Evolutionary conservation across 129 eudicot genomes (phyloP).

Genomic region (Smallanthus sonchifolius): DNA sequence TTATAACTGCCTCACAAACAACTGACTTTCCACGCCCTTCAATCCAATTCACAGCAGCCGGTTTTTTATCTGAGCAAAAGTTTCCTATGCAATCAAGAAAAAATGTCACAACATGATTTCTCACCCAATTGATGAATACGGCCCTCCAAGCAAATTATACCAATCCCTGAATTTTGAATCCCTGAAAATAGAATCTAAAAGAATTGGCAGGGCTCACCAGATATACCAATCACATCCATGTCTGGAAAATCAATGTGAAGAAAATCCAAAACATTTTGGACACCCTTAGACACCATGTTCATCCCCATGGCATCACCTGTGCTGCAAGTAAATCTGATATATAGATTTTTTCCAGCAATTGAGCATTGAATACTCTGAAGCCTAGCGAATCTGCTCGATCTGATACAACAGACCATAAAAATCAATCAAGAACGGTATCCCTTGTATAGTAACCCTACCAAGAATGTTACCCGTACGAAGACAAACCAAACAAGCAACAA

Average conservation of each 20-base stretch:
- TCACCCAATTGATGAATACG: neutral
- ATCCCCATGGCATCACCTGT: conserved; percentile 87
- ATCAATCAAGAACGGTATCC: neutral
- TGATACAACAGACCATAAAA: conserved; percentile 21
- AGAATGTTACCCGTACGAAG: neutral
- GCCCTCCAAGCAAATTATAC: neutral
- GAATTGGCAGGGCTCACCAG: conserved; percentile 41
- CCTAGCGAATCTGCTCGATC: conserved; percentile 75
- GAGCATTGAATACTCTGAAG: conserved; percentile 57
- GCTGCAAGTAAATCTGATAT: conserved; percentile 66
- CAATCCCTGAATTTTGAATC: neutral
- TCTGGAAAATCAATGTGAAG: conserved; percentile 63
- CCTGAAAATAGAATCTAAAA: neutral
- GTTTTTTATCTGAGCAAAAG: conserved; percentile 71
- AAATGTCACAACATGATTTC: conserved; percentile 4
- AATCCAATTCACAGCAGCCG: conserved; percentile 68
- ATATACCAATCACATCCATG: conserved; percentile 71
- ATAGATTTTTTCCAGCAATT: conserved; percentile 63
- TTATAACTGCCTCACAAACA: conserved; percentile 60
- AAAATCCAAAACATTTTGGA: conserved; percentile 65
- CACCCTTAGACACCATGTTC: conserved; percentile 87
- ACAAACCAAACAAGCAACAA: neutral
- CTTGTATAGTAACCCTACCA: neutral
- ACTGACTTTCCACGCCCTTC: conserved; percentile 79
- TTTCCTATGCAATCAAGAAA: conserved; percentile 42